Evolutionary conservation across 2,329 filamentous ascomycete species (phyloP).

Genomic region (Pseudopithomyces maydicus): DNA sequence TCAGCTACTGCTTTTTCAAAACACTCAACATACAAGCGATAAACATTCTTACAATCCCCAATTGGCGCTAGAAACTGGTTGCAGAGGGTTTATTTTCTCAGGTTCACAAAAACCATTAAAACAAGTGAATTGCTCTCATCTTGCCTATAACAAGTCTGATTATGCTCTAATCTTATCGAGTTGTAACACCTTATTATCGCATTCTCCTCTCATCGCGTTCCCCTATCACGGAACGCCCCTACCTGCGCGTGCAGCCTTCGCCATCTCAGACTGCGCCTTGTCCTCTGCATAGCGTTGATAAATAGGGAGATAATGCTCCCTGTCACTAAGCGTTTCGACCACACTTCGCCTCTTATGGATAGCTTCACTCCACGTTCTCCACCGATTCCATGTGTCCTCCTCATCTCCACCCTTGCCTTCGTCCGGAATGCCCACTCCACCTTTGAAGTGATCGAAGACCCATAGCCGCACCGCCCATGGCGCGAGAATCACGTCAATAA

Average conservation of each 20-base stretch:
- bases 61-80: too few relatives aligned
- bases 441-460: conserved; percentile 77
- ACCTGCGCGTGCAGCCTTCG: conserved; percentile 61
- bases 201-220: neutral
- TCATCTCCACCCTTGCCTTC: conserved; percentile 58
- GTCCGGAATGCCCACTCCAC: conserved; percentile 56
- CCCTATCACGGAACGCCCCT: conserved; percentile 62
- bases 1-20: too few relatives aligned
- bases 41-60: too few relatives aligned
- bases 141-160: too few relatives aligned
- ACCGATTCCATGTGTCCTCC: conserved; percentile 66
- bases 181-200: too few relatives aligned
- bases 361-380: conserved; percentile 67
- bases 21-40: too few relatives aligned
- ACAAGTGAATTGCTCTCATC: too few relatives aligned
- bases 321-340: conserved; percentile 69
- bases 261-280: conserved; percentile 53
- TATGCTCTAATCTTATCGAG: too few relatives aligned
- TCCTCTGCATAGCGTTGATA: conserved; percentile 61
- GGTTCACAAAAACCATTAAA: too few relatives aligned
- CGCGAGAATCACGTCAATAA: conserved; percentile 73
- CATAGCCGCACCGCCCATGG: conserved; percentile 76
- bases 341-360: conserved; percentile 66
- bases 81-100: too few relatives aligned
- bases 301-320: conserved; percentile 68